phyloP scores from a whole-genome alignment of 176 grass and related monocot genomes.

The Oryza coarctata region DNA sequence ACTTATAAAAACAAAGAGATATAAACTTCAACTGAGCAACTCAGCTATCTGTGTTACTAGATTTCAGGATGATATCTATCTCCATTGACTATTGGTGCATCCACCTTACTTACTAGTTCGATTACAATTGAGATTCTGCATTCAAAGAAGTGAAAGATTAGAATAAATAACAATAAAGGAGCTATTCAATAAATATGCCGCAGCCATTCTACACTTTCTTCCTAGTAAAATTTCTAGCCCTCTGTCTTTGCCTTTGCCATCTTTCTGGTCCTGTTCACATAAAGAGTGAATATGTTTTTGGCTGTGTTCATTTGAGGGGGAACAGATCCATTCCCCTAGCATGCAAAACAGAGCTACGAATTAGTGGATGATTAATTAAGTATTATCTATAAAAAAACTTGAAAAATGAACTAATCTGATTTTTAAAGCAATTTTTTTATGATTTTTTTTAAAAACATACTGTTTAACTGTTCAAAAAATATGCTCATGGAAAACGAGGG shows the following conservation, averaged over 20 bases:
- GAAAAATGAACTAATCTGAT: too few relatives aligned
- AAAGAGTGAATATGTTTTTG: not conserved
- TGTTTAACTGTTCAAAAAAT: too few relatives aligned
- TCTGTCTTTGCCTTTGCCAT: not conserved
- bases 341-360: too few relatives aligned
- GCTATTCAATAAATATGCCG: not conserved
- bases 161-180: not conserved
- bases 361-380: too few relatives aligned
- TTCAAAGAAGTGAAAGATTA: not conserved
- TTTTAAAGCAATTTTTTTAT: too few relatives aligned
- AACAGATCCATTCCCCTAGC: too few relatives aligned
- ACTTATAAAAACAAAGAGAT: not conserved
- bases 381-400: too few relatives aligned
- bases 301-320: too few relatives aligned
- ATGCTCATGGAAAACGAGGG: too few relatives aligned
- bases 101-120: not conserved
- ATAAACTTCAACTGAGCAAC: not conserved
- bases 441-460: too few relatives aligned
- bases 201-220: not conserved
- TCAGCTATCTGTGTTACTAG: not conserved
- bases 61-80: not conserved
- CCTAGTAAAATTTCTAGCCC: not conserved
- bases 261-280: not conserved
- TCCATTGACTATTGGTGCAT: not conserved
- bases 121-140: not conserved